These are phyloP conservation scores for Lunasporangiospora selenospora DNA, from an alignment of 192 early-diverging fungal genomes.

Conservation along the genomic window DNA sequence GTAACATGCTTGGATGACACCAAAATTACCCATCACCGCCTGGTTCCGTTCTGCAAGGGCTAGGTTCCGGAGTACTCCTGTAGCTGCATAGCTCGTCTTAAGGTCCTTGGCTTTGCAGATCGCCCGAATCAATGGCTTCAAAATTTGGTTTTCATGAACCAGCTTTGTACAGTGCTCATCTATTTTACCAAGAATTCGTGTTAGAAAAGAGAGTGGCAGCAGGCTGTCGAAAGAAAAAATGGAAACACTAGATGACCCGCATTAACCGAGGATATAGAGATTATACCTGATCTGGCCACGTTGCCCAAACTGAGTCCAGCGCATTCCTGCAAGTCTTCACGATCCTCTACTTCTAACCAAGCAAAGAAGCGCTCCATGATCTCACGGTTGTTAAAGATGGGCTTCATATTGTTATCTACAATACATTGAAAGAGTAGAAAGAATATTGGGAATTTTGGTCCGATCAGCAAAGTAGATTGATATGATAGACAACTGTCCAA, in stretches of 20 bases:
- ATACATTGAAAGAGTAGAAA: too few species aligned
- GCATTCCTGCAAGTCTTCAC: constrained; percentile 54
- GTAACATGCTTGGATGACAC: constrained; percentile 52
- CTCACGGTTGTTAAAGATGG: constrained; percentile 50
- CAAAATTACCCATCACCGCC: constrained; percentile 53
- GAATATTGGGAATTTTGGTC: too few species aligned
- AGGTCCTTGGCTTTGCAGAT: constrained; percentile 53
- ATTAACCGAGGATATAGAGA: not conserved
- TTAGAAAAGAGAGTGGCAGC: too few species aligned
- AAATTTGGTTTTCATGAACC: constrained; percentile 60
- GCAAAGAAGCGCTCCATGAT: constrained; percentile 51
- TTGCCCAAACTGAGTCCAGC: constrained; percentile 75
- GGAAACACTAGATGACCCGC: not conserved
- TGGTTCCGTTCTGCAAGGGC: constrained; percentile 63
- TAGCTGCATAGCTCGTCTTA: constrained; percentile 63
- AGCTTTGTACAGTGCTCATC: constrained; percentile 69
- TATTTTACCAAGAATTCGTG: too few species aligned
- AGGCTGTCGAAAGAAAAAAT: not conserved
- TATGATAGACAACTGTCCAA: too few species aligned
- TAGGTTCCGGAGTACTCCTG: constrained; percentile 73
- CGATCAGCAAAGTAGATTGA: not conserved
- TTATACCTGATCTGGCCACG: constrained; percentile 66
- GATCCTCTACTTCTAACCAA: constrained; percentile 47
- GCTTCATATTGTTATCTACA: constrained; percentile 58
- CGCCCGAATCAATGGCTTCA: constrained; percentile 62